These are phyloP conservation scores for Strobilomyces dryophilus DNA, from an alignment of 768 basidiomycete genomes.

Conservation along the genomic window DNA sequence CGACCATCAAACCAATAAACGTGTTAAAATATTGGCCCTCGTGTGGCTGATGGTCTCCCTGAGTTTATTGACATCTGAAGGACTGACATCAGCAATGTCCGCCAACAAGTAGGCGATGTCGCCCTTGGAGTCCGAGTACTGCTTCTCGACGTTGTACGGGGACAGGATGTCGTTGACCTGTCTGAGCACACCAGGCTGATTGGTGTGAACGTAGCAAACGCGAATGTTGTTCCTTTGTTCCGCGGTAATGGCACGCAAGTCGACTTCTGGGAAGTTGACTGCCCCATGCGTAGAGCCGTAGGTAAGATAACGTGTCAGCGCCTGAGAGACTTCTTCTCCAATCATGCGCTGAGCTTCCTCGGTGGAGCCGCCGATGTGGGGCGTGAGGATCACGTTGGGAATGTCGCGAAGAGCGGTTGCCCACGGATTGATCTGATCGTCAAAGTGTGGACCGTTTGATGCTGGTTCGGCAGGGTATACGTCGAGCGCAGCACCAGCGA, in stretches of 20 bases:
- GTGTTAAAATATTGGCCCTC: slow-evolving; percentile 84
- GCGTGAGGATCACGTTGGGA: slow-evolving; percentile 93
- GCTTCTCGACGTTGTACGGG: slow-evolving; percentile 98
- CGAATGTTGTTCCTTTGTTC: slow-evolving; percentile 81
- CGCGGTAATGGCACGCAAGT: slow-evolving; percentile 84
- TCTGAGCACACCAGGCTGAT: slow-evolving; percentile 91
- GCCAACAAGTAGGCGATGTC: slow-evolving; percentile 95
- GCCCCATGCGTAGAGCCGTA: slow-evolving; percentile 88
- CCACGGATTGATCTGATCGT: slow-evolving; percentile 86
- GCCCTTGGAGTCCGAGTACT: slow-evolving; percentile 96
- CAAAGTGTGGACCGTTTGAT: slow-evolving; percentile 85
- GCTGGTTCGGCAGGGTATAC: slow-evolving; percentile 95
- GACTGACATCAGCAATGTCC: slow-evolving; percentile 89
- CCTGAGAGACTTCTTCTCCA: slow-evolving; percentile 87
- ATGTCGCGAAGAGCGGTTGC: slow-evolving; percentile 66
- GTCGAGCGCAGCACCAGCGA: slow-evolving; percentile 87
- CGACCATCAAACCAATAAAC: slow-evolving; percentile 61
- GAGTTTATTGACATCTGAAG: slow-evolving; percentile 71
- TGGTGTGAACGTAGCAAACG: slow-evolving; percentile 93
- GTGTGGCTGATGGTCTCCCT: slow-evolving; percentile 76
- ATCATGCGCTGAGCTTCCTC: slow-evolving; percentile 99
- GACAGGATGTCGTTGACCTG: slow-evolving; percentile 92
- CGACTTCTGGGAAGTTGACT: slow-evolving; percentile 99
- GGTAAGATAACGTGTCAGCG: slow-evolving; percentile 85
- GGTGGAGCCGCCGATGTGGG: slow-evolving; percentile 98